Base-by-base conservation (phyloP, 495 filamentous ascomycete species). In the Neurospora sp. region DNA sequence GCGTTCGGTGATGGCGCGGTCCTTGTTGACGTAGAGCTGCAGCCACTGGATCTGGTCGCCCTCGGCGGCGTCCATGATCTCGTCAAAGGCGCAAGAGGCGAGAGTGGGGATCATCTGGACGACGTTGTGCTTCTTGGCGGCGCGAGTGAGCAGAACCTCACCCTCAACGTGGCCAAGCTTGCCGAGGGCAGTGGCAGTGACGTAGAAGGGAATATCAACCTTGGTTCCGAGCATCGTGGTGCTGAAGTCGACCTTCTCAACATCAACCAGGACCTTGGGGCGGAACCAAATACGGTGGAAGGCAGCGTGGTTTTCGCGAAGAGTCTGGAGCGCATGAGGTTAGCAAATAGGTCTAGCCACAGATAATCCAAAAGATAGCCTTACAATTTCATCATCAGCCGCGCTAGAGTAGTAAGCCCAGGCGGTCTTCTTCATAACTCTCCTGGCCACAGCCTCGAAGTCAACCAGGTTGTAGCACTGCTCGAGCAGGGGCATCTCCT, bases 271-370 rank as follows among this genome's bases (percentile, higher is more conserved):
- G 70, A 98, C 84, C 61, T 89, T 88, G 3, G 95, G 95, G 20
- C 94, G 89, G 84, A 98, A 98, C 95, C 95, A 98, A 82, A 98
- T 94, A 77, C 95, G 94, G 83, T 98, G 95, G 84, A 91, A 99
- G 38, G 96, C 96, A 10, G 90, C 88, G 84, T 97, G 95, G 83
- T 99, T 99, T 83, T 99, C 96, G 70, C 96, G 90, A 88, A 99
- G 87, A 1, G 96, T 98, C 93, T 97, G 74, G n/a, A 10, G 35
- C 0, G 18, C 3, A 70, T 38, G 35, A 68, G 65, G 42, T 53
- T 39, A 77, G 70, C 31, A n/a, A 27, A 45, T 9, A n/a, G 16
- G 27, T 31, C 39, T 12, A 16, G 20, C 10, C 10, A 53, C 8
- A n/a, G n/a, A 20, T 9, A 14, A 12, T 69, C 3, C 20, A 35